A percentile compares a stretch with the other conserved stretches of the same genome.
phyloP scores from a whole-genome alignment of 768 basidiomycete genomes.

The Hypholoma fasciculare region DNA sequence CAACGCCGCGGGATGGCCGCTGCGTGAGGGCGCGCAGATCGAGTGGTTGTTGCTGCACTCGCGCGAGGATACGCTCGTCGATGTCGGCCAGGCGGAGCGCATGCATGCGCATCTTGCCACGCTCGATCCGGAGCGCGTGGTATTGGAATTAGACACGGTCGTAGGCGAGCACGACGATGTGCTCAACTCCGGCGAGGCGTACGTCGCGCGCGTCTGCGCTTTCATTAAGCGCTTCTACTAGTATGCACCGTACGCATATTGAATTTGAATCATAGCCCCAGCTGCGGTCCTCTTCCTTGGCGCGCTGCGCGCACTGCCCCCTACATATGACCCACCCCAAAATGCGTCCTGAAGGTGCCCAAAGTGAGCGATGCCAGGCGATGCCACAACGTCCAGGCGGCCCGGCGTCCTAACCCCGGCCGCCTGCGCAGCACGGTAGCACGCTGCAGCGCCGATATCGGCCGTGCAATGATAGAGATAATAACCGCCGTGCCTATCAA shows the following conservation, averaged over 20 bases:
- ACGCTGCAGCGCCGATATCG: no score
- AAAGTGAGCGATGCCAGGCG: no score
- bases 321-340: no score
- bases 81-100: conserved; percentile 56
- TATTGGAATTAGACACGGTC: conserved; percentile 39
- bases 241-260: neutral
- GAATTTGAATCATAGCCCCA: no score
- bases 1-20: conserved; percentile 42
- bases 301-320: no score
- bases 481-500: no score
- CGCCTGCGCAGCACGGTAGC: no score
- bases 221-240: conserved; percentile 32
- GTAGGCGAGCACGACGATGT: conserved; percentile 57
- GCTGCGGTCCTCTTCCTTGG: no score
- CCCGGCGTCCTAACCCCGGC: no score
- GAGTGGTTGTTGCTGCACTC: conserved; percentile 80
- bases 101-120: conserved; percentile 57
- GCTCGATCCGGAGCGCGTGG: conserved; percentile 26
- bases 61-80: conserved; percentile 65
- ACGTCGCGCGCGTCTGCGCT: conserved; percentile 42
- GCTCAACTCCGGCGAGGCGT: conserved; percentile 36
- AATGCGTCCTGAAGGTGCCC: no score
- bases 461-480: no score
- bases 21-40: conserved; percentile 33
- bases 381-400: no score